These are phyloP conservation scores for Nakaseomyces kungkrabaensis DNA, from an alignment of 1,139 yeast species.

Conservation along the genomic window DNA sequence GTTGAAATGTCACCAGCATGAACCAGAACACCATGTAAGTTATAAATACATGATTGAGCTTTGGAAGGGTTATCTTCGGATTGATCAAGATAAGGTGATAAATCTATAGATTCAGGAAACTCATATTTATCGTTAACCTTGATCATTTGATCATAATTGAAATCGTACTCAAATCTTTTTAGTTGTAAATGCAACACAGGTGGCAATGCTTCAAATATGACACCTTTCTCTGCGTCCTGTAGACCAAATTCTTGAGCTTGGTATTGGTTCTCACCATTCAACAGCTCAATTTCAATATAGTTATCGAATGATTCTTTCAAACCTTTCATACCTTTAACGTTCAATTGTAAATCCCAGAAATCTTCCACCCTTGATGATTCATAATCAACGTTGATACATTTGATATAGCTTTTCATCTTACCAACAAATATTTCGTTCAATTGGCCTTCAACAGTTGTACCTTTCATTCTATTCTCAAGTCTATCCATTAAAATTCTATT, in stretches of 20 bases:
- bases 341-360: constrained; percentile 95
- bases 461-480: constrained; percentile 85
- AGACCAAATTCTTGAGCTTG: constrained; percentile 87
- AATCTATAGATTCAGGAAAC: constrained; percentile 75
- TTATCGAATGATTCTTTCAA: constrained; percentile 71
- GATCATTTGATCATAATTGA: constrained; percentile 77
- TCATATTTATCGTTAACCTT: constrained; percentile 90
- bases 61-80: constrained; percentile 12
- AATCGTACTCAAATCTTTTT: constrained; percentile 91
- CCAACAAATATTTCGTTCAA: constrained; percentile 86
- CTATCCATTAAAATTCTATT: constrained; percentile 93
- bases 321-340: constrained; percentile 73
- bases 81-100: constrained; percentile 53
- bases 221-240: constrained; percentile 96
- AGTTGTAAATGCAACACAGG: constrained; percentile 87
- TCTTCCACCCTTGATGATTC: constrained; percentile 91
- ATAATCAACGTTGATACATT: constrained; percentile 89
- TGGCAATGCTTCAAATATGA: constrained; percentile 81
- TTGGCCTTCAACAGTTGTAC: constrained; percentile 71
- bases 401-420: constrained; percentile 88
- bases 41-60: constrained; percentile 62
- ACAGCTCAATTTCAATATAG: constrained; percentile 78
- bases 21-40: constrained; percentile 85
- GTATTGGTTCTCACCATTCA: constrained; percentile 92
- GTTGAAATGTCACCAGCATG: constrained; percentile 93